Evolutionary conservation across 495 filamentous ascomycete genomes (phyloP).

Genomic region (Penicillium arizonense): DNA sequence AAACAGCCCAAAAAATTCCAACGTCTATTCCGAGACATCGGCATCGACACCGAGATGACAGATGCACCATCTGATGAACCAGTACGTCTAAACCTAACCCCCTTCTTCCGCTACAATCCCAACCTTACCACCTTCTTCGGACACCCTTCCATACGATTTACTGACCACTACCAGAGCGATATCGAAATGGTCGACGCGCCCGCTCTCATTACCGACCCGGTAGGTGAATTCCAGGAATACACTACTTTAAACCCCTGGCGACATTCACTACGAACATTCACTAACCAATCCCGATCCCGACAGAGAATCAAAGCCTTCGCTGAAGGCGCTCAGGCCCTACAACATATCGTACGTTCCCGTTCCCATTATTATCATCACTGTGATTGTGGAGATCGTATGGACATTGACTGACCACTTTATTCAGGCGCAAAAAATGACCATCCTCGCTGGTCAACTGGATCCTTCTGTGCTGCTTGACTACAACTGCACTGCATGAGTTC

Average conservation of each 20-base stretch:
- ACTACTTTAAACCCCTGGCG: not conserved
- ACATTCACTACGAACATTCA: not conserved
- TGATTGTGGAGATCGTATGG: too few species aligned
- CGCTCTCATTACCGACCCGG: not conserved
- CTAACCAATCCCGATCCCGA: not conserved
- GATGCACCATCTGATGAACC: constrained; percentile 4
- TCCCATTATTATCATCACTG: not conserved
- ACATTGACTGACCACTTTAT: too few species aligned
- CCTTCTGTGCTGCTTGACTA: too few species aligned
- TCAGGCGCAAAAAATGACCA: too few species aligned
- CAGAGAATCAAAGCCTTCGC: not conserved
- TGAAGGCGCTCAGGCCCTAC: not conserved
- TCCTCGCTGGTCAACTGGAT: too few species aligned
- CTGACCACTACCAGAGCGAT: not conserved
- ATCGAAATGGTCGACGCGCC: constrained; percentile 14
- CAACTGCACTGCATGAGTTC: too few species aligned
- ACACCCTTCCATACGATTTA: not conserved
- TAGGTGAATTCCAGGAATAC: not conserved
- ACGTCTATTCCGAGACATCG: too few species aligned
- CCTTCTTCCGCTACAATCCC: not conserved
- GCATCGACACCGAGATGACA: not conserved
- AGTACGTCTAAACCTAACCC: not conserved
- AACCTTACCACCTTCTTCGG: not conserved
- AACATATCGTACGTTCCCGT: not conserved
- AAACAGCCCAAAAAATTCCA: too few species aligned